Evolutionary conservation across 306 rosid species (phyloP).

Genomic region (Abrus precatorius): DNA sequence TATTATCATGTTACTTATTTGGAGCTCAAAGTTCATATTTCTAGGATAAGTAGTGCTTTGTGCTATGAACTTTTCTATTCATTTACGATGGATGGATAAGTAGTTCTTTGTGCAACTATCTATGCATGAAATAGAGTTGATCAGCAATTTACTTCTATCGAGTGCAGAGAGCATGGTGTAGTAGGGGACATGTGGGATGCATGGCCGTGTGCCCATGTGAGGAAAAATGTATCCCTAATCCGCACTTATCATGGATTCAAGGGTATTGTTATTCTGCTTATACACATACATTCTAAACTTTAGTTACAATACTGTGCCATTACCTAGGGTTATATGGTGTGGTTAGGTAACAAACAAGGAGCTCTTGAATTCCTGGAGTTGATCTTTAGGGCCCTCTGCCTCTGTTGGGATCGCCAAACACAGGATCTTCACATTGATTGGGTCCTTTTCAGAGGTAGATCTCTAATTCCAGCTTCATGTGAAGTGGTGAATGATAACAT

Average conservation of each 20-base stretch:
- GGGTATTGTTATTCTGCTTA: constrained; percentile 59
- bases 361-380: constrained; percentile 85
- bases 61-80: neutral
- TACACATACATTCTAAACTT: neutral
- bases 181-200: constrained; percentile 98
- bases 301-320: constrained; percentile 26
- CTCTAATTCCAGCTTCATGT: constrained; percentile 88
- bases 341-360: constrained; percentile 95
- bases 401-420: constrained; percentile 99
- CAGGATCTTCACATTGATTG: constrained; percentile 98
- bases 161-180: constrained; percentile 90
- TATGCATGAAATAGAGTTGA: neutral
- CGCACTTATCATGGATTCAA: constrained; percentile 97
- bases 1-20: neutral
- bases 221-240: constrained; percentile 87
- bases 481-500: constrained; percentile 90
- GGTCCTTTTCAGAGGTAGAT: constrained; percentile 97
- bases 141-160: constrained; percentile 14
- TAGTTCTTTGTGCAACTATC: neutral
- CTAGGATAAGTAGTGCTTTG: neutral
- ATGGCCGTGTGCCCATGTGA: constrained; percentile 92
- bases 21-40: constrained; percentile 37
- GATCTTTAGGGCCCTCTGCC: constrained; percentile 93
- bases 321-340: constrained; percentile 29
- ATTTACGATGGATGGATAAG: neutral